Percentiles rank a stretch among this genome's conserved stretches.
These are phyloP conservation scores for Celoporthe dispersa DNA, from an alignment of 2,329 filamentous ascomycete species.

Conservation along the genomic window DNA sequence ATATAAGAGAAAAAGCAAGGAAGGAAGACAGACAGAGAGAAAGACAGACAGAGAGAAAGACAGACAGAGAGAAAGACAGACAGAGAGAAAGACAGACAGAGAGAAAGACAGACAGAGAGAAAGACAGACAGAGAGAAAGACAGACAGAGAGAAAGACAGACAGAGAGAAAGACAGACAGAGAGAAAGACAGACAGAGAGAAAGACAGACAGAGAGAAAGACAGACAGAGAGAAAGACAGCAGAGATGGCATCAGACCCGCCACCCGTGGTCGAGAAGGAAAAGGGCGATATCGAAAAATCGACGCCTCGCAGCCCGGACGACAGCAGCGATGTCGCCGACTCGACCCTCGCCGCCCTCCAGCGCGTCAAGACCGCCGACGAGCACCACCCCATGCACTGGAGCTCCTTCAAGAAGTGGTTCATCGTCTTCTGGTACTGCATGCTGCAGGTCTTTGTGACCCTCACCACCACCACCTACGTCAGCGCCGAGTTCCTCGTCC, in stretches of 20 bases:
- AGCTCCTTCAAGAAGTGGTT: slow-evolving; percentile 37
- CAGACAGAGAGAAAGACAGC: neutral
- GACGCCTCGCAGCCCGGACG: slow-evolving; percentile 17
- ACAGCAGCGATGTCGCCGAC: slow-evolving; percentile 29
- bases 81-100: neutral
- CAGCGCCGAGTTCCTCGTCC: slow-evolving; percentile 42
- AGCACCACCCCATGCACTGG: slow-evolving; percentile 39
- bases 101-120: neutral
- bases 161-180: neutral
- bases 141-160: neutral
- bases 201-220: neutral
- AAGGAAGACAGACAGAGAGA: neutral
- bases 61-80: no score
- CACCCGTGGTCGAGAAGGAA: slow-evolving; percentile 14
- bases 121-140: neutral
- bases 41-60: neutral
- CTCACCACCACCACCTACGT: slow-evolving; percentile 46
- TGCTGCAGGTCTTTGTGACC: slow-evolving; percentile 44
- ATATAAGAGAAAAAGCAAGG: neutral
- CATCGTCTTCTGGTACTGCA: slow-evolving; percentile 36
- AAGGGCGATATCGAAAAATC: slow-evolving; percentile 24
- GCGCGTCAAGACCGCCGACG: slow-evolving; percentile 34
- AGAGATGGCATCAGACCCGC: slow-evolving; percentile 6
- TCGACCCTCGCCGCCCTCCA: slow-evolving; percentile 35
- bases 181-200: neutral